Percentiles rank a stretch among this genome's conserved stretches.
Evolutionary conservation across 208 protist species (phyloP).

Genomic region (Trypanosoma scelopori): DNA sequence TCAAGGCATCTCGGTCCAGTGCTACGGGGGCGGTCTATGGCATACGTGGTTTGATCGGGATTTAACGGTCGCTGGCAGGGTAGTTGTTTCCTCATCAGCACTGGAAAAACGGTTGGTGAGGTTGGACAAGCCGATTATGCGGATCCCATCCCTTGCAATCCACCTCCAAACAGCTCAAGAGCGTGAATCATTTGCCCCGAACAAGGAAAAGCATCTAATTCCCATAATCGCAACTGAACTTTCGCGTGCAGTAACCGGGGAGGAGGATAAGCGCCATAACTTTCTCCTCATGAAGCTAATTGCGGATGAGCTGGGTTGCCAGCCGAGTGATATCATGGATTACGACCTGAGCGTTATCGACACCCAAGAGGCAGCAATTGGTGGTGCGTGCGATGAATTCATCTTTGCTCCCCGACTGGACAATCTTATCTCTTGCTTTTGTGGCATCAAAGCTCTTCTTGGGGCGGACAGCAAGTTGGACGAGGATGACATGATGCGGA

Average conservation of each 20-base stretch:
- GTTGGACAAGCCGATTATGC: conserved; percentile 91
- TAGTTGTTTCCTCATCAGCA: conserved; percentile 43
- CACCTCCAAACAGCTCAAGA: conserved; percentile 88
- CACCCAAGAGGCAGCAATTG: conserved; percentile 87
- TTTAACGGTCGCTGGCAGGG: conserved; percentile 83
- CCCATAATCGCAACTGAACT: conserved; percentile 87
- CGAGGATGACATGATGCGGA: conserved; percentile 77
- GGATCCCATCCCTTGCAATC: conserved; percentile 96
- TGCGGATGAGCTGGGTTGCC: conserved; percentile 52
- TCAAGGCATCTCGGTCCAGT: conserved; percentile 73
- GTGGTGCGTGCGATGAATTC: conserved; percentile 94
- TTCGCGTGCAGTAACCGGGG: conserved; percentile 13
- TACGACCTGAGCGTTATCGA: conserved; percentile 96
- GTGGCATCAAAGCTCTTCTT: conserved; percentile 79
- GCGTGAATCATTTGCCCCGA: conserved; percentile 90
- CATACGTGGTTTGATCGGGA: conserved; percentile 92
- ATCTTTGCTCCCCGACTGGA: conserved; percentile 95
- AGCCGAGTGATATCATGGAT: conserved; percentile 90
- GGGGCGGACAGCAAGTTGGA: conserved; percentile 34
- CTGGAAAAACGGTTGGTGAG: conserved; percentile 65
- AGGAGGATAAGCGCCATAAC: conserved; percentile 48
- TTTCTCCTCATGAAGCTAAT: conserved; percentile 75
- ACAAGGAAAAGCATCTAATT: conserved; percentile 94
- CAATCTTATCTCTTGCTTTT: conserved; percentile 96
- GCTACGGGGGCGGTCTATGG: conserved; percentile 88